Percentiles rank a stretch among this genome's conserved stretches.
phyloP scores from a whole-genome alignment of 2,329 filamentous ascomycete genomes.

The Ophiocordyceps sinensis region DNA sequence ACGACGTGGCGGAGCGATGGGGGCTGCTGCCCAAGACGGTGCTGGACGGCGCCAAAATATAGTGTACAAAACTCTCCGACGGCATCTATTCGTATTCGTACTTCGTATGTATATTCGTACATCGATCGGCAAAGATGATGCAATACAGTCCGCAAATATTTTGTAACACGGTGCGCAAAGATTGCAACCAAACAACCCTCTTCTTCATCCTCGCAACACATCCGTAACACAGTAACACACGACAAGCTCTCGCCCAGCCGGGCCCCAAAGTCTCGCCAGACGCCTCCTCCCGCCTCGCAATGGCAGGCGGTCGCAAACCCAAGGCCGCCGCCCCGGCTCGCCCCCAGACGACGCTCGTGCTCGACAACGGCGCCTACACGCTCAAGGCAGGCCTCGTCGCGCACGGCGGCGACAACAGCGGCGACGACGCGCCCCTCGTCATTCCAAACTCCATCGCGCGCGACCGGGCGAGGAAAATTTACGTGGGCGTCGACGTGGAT shows the following conservation, averaged over 20 bases:
- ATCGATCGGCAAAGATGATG: too few species aligned
- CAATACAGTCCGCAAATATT: too few species aligned
- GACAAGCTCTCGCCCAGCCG: background rate
- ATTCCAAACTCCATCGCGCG: slow-evolving; percentile 85
- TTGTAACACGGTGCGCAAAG: too few species aligned
- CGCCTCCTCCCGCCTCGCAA: slow-evolving; percentile 5
- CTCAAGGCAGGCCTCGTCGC: slow-evolving; percentile 76
- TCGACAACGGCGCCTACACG: slow-evolving; percentile 87
- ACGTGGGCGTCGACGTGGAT: slow-evolving; percentile 65
- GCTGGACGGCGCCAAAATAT: slow-evolving; percentile 14
- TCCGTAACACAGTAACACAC: too few species aligned
- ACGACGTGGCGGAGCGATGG: slow-evolving; percentile 13
- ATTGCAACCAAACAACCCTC: too few species aligned
- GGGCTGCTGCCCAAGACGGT: slow-evolving; percentile 11
- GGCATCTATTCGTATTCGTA: too few species aligned
- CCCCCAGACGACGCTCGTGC: slow-evolving; percentile 58
- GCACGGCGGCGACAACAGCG: slow-evolving; percentile 24
- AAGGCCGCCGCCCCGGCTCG: slow-evolving; percentile 35
- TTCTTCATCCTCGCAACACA: too few species aligned
- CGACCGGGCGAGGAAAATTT: slow-evolving; percentile 63
- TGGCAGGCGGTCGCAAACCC: slow-evolving; percentile 36
- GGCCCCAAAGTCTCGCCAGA: background rate
- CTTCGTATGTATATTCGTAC: too few species aligned
- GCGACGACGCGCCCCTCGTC: slow-evolving; percentile 42
- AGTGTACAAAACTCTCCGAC: too few species aligned